Evolutionary conservation across 2,329 filamentous ascomycete genomes (phyloP), one percentile per base, ranked within the genome.

Genomic region (Helminthosporium solani): DNA sequence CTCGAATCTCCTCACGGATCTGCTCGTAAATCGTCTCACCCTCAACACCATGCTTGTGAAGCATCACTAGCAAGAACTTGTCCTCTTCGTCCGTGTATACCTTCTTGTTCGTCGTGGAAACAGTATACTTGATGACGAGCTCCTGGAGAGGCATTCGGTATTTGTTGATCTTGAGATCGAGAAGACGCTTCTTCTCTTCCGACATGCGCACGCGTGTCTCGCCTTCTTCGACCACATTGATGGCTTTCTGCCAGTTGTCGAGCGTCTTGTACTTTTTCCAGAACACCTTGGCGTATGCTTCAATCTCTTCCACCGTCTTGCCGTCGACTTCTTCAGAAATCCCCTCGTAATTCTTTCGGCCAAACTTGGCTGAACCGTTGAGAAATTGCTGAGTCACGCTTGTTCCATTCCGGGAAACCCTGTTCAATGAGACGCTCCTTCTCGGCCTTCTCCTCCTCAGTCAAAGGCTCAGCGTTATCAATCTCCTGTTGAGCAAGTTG

Each of bases 21-120:
- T 85, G 86, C 60, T 99, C 94, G 68, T 94, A 95, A 52, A 99
- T 81, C 27, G 83, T 83, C 61, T 97, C 92, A 1, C 87, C 87
- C 66, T 99, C 95, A 28, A 99, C 85, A 6, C 95, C 94, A 60
- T 90, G 87, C 70, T 86, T 88, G 73, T 99, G 90, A 5, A 99
- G 79, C 73, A 96, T 86, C 40, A 99, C 92, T 27, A 99, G 79
- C 42, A 99, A 73, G 73, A 99, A 99, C 3, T 94, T 84, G 67
- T 99, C 94, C 70, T 99, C 94, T 67, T 99, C 94, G 68, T 99
- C 95, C 0, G 91, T 97, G 69, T 99, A 99, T 1, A 99, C 91
- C 76, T 99, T 99, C 77, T 99, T 99, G 81, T 99, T 99, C 8
- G 95, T 99, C 2, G 94, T 99, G 6, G 90, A 96, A 21, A 99